Evolutionary conservation across 163 green algal genomes (phyloP).

Genomic region (Prototheca stagnorum): DNA sequence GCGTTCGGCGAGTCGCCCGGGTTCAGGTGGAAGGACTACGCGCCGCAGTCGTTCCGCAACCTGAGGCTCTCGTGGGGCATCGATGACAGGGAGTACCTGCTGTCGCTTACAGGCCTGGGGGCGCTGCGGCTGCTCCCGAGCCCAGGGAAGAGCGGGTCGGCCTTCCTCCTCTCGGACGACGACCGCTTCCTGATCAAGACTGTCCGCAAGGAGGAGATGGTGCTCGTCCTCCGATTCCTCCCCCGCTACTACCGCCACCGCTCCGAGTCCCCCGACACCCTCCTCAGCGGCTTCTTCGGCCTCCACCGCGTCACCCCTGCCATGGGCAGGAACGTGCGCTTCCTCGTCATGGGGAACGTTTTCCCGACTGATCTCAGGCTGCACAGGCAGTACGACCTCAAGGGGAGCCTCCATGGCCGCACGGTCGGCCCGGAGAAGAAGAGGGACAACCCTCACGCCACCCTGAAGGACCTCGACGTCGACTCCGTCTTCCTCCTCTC

Average conservation of each 20-base stretch:
- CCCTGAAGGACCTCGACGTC: slow-evolving; percentile 79
- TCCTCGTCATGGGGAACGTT: slow-evolving; percentile 98
- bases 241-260: slow-evolving; percentile 13
- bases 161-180: slow-evolving; percentile 69
- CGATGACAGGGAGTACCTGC: slow-evolving; percentile 72
- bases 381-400: slow-evolving; percentile 81
- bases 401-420: slow-evolving; percentile 55
- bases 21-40: slow-evolving; percentile 96
- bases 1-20: slow-evolving; percentile 12
- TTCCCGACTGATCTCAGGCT: slow-evolving; percentile 73
- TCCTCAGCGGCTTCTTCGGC: slow-evolving; percentile 22
- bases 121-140: slow-evolving; percentile 63
- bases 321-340: slow-evolving; percentile 51
- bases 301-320: slow-evolving; percentile 20
- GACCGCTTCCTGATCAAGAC: slow-evolving; percentile 31
- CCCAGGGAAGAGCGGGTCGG: slow-evolving; percentile 55
- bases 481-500: slow-evolving; percentile 50
- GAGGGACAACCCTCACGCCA: slow-evolving; percentile 4
- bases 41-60: slow-evolving; percentile 51
- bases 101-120: slow-evolving; percentile 54
- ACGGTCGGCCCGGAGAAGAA: not conserved
- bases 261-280: slow-evolving; percentile 3
- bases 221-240: slow-evolving; percentile 13
- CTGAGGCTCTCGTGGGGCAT: slow-evolving; percentile 66
- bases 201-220: slow-evolving; percentile 20